Base-by-base conservation (phyloP, 805 yeast genomes). In the Candida wancherniae region DNA sequence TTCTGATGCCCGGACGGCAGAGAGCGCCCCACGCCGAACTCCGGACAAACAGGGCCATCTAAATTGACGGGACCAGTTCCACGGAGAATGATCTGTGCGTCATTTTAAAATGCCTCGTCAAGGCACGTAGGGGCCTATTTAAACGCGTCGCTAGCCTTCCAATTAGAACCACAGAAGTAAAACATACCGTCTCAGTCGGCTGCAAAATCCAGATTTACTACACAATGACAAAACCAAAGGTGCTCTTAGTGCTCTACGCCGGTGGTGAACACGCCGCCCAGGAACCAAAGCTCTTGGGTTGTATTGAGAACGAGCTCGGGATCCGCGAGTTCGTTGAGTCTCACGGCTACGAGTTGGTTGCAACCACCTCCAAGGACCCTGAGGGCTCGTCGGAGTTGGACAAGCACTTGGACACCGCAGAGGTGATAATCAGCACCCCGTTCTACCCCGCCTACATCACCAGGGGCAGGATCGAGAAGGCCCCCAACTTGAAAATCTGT, bases 381-480 rank as follows among this genome's bases (percentile, higher is more conserved):
- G 80, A 80, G 28, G 67, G 66, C 23, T 44, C 57, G 44, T 70
- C 81, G 3, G 68, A 53, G 21, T 71, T 83, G 28, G 92, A 83
- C 56, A 63, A 70, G 49, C 67, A 80, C 42, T 70, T 83, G 51
- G 72, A 67, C 28, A 86, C 78, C 39, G 84, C 88, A 4, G 92
- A 83, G 45, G 68, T 83, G 30, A 72, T 83, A 49, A 82, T 84
- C 57, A 76, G 88, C 23, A 82, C 90, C 9, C 92, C 94, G 3
- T 83, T 84, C 71, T 84, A 73, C 58, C 92, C 94, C 4, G 90
- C 79, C 21, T 83, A 83, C 57, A 67, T 83, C 53, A 73, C 80
- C 33, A 66, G 68, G 37, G 80, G 77, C 46, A 70, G 90, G 48
- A 69, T 83, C 41, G 75, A 63, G 29, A 71, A 73, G 50, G 88